These are phyloP conservation scores for Stephanodiscus triporus DNA, from an alignment of 108 stramenopile species.

Conservation along the genomic window DNA sequence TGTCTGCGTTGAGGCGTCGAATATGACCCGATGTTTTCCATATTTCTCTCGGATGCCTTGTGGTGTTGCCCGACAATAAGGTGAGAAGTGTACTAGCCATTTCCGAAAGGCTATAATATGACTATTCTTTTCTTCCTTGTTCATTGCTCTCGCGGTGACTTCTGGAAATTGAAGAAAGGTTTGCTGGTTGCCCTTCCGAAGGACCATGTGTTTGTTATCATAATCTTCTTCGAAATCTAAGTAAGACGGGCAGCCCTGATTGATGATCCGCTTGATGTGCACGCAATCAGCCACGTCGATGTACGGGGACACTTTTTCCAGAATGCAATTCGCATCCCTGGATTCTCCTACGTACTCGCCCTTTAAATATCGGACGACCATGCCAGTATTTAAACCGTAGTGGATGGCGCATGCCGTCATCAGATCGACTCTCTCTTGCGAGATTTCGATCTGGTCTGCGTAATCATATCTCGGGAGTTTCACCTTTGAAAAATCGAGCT, in stretches of 20 bases:
- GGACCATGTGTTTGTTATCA: not conserved
- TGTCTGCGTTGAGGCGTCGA: too few species aligned
- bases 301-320: not conserved
- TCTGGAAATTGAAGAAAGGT: slow-evolving; percentile 6
- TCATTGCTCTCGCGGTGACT: slow-evolving; percentile 3
- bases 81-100: too few species aligned
- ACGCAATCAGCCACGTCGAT: not conserved
- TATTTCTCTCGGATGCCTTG: too few species aligned
- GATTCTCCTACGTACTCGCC: slow-evolving; percentile 16
- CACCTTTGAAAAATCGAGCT: not conserved
- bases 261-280: not conserved
- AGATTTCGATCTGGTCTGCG: not conserved
- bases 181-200: slow-evolving; percentile 7
- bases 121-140: slow-evolving; percentile 19
- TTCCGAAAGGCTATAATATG: slow-evolving; percentile 4
- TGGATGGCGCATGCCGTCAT: not conserved
- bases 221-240: not conserved
- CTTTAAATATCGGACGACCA: not conserved
- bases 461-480: not conserved
- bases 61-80: too few species aligned
- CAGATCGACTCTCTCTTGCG: not conserved
- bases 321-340: not conserved
- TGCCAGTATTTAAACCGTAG: slow-evolving; percentile 8
- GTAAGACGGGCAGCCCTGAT: not conserved
- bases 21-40: not conserved